Base-by-base conservation (phyloP, 345 rosid species). In the Pistacia integerrima region DNA sequence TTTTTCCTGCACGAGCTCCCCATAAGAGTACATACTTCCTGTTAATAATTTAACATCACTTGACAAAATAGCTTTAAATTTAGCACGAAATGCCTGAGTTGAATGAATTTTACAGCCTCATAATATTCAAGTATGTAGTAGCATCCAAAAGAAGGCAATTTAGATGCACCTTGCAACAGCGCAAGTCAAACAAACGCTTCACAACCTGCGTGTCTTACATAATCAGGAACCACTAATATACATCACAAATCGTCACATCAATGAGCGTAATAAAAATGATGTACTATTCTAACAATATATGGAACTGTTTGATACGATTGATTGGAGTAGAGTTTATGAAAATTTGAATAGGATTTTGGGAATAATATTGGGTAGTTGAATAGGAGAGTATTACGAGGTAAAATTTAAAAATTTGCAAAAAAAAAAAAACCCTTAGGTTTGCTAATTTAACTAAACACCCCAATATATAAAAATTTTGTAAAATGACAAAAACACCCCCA, bases 1-100 rank as follows among this genome's bases (percentile, higher is more conserved):
- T 56, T 85, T 82, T 64, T 98, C 99, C 79, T 83, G 91, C 79
- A 94, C 91, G 80, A 96, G 94, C 91, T 92, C 88, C 82, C 98
- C 98, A 62, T 25, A 96, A 96, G 73, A 89, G 94, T 69, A 96
- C 89, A 84, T 81, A 78, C 66, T 88, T 94, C 83, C 98, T 92
- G 91, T 72, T 58, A 44, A 25, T 41, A 44, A 20, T 46, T 10
- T 17, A 22, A 61, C 22, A 69, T 16, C 30, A 20, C 46, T 52
- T 52, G 25, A 7, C 14, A 52, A 66, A 30, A 30, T 51, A 7
- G 44, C 17, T 1, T 49, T 33, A 73, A 9, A 48, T 11, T 28
- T 12, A 17, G 48, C 17, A 48, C 14, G 36, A 73, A 12, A 73
- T 17, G n/a, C 33, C 67, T 11, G 35, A 30, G 6, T 73, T 16